Percentiles rank a stretch among this genome's conserved stretches.
These are phyloP conservation scores for Pseudogymnoascus sp. DNA, from an alignment of 2,329 filamentous ascomycete genomes.

Conservation along the genomic window DNA sequence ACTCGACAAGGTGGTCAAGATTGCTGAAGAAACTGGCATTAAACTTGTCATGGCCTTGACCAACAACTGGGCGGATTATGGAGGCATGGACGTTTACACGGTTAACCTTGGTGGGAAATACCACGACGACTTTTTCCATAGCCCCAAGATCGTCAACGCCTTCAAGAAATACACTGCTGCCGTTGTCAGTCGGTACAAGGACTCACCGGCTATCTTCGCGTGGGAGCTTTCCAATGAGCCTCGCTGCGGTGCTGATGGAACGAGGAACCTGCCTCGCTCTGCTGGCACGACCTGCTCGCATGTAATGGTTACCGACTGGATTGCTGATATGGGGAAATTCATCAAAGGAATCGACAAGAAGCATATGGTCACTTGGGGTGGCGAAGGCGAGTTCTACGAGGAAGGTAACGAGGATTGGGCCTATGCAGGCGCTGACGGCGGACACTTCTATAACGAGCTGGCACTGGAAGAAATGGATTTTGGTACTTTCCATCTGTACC, in stretches of 20 bases:
- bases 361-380: slow-evolving; percentile 48
- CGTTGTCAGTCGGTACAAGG: slow-evolving; percentile 41
- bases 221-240: slow-evolving; percentile 48
- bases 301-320: slow-evolving; percentile 39
- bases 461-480: slow-evolving; percentile 43
- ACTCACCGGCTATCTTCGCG: slow-evolving; percentile 42
- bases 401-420: slow-evolving; percentile 33
- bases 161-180: slow-evolving; percentile 37
- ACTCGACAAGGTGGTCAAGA: slow-evolving; percentile 45
- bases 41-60: slow-evolving; percentile 48
- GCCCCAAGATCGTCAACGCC: slow-evolving; percentile 37
- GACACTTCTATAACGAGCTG: slow-evolving; percentile 46
- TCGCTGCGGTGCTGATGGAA: slow-evolving; percentile 25
- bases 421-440: slow-evolving; percentile 42
- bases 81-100: slow-evolving; percentile 52
- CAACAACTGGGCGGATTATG: slow-evolving; percentile 53
- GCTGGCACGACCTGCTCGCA: slow-evolving; percentile 31
- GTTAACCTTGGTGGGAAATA: slow-evolving; percentile 40
- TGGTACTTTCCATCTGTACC: slow-evolving; percentile 48
- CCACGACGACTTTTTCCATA: slow-evolving; percentile 37
- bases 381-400: slow-evolving; percentile 38
- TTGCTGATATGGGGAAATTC: slow-evolving; percentile 46
- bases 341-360: slow-evolving; percentile 44
- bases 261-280: slow-evolving; percentile 39
- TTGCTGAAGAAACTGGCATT: slow-evolving; percentile 40